Percentiles rank a stretch among this genome's conserved stretches.
phyloP scores from a whole-genome alignment of 331 rosid genomes.

The Dryas integrifolia region DNA sequence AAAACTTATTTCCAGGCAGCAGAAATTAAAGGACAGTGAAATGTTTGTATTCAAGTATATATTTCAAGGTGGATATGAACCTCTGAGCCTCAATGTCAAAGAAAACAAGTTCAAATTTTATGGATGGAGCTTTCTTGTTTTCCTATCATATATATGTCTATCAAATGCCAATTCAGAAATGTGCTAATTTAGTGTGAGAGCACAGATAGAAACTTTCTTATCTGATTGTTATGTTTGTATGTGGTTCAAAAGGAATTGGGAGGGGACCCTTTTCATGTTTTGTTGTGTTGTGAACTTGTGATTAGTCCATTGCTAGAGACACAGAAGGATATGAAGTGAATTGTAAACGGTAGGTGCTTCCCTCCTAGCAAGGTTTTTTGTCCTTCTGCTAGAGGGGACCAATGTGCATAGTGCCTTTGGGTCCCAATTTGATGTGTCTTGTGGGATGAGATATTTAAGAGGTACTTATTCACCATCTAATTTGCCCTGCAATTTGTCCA shows the following conservation, averaged over 20 bases:
- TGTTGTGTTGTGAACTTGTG: conserved; percentile 18
- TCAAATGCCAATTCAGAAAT: neutral
- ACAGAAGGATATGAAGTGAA: conserved; percentile 9
- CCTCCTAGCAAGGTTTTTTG: conserved; percentile 11
- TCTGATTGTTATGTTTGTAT: neutral
- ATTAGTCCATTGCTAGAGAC: neutral
- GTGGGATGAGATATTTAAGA: conserved; percentile 7
- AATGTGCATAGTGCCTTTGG: conserved; percentile 18
- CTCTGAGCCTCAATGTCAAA: neutral
- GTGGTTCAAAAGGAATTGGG: conserved; percentile 5
- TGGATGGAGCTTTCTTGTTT: neutral
- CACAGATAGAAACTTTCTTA: neutral
- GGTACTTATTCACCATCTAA: neutral
- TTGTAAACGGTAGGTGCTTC: conserved; percentile 12
- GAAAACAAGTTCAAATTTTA: neutral
- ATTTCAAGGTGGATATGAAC: neutral
- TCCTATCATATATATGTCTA: neutral
- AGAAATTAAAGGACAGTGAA: neutral
- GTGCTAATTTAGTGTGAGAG: neutral
- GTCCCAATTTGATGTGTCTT: conserved; percentile 24
- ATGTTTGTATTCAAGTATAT: too few relatives aligned
- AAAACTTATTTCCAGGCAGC: too few relatives aligned
- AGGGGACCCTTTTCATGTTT: conserved; percentile 17
- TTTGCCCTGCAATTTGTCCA: neutral
- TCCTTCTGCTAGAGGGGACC: conserved; percentile 11